Evolutionary conservation across 805 yeast species (phyloP).

Genomic region (Wickerhamiella vanderwaltii): DNA sequence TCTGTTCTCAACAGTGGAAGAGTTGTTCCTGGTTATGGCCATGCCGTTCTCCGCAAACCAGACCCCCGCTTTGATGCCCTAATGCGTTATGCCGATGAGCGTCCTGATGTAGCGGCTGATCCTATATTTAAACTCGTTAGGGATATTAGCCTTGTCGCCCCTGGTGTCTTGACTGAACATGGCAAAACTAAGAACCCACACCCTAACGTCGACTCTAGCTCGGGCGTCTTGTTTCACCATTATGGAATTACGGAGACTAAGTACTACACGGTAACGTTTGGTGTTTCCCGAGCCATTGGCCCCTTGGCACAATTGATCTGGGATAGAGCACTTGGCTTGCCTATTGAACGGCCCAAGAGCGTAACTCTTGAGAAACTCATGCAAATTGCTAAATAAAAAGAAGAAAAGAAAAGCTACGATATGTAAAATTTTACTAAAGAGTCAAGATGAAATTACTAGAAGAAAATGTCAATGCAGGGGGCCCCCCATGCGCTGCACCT

Average conservation of each 20-base stretch:
- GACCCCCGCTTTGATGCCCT: conserved; percentile 73
- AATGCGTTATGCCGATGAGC: conserved; percentile 49
- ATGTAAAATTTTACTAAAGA: no score
- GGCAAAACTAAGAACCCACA: conserved; percentile 79
- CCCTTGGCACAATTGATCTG: conserved; percentile 67
- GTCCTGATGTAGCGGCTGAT: conserved; percentile 46
- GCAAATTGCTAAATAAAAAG: conserved; percentile 18
- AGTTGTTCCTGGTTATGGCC: conserved; percentile 83
- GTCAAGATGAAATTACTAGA: no score
- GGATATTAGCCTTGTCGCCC: conserved; percentile 56
- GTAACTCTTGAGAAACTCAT: conserved; percentile 33
- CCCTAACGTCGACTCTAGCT: conserved; percentile 74
- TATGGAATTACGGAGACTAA: conserved; percentile 63
- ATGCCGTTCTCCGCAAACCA: conserved; percentile 71
- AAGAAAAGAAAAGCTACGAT: not conserved
- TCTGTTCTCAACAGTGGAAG: conserved; percentile 55
- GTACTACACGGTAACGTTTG: conserved; percentile 71
- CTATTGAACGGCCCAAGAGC: conserved; percentile 70
- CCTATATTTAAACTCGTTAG: conserved; percentile 55
- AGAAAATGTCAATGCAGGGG: no score
- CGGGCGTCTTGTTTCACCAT: conserved; percentile 69
- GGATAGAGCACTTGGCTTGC: conserved; percentile 66
- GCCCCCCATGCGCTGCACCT: no score
- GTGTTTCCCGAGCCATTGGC: conserved; percentile 72
- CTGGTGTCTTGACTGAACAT: conserved; percentile 60